Percentiles rank a stretch among this genome's conserved stretches.
These are phyloP conservation scores for Lachnellula suecica DNA, from an alignment of 2,329 filamentous ascomycete genomes.

Conservation along the genomic window DNA sequence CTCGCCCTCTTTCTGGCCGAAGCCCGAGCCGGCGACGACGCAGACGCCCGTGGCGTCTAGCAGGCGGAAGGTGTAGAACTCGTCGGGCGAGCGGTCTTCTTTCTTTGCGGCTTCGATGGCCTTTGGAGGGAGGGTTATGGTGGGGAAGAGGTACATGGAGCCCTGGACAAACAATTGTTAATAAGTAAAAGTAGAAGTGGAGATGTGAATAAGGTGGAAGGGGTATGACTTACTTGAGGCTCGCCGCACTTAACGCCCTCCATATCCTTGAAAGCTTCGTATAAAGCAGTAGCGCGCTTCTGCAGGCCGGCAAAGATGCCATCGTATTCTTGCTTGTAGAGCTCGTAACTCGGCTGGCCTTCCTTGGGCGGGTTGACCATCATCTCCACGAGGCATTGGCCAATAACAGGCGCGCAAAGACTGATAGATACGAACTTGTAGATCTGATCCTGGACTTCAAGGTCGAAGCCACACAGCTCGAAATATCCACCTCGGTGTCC, in stretches of 20 bases:
- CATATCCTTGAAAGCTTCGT: conserved; percentile 90
- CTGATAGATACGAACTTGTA: conserved; percentile 99
- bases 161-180: conserved; percentile 53
- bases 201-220: not conserved
- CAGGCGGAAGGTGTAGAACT: conserved; percentile 90
- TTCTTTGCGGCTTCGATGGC: conserved; percentile 73
- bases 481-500: conserved; percentile 98
- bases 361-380: conserved; percentile 93
- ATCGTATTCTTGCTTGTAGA: conserved; percentile 85
- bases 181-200: too few relatives aligned
- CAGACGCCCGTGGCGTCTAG: conserved; percentile 95
- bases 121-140: conserved; percentile 75
- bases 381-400: conserved; percentile 93
- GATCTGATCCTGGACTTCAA: conserved; percentile 84
- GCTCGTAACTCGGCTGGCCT: conserved; percentile 79
- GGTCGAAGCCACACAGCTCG: conserved; percentile 87
- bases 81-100: conserved; percentile 76
- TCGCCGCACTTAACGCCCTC: conserved; percentile 89
- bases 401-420: conserved; percentile 91
- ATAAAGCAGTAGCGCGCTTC: conserved; percentile 79
- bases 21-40: conserved; percentile 87
- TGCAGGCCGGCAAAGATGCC: conserved; percentile 76
- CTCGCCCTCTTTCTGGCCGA: conserved; percentile 89
- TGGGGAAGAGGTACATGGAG: conserved; percentile 98
- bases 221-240: conserved; percentile 58